Evolutionary conservation across 2,329 filamentous ascomycete genomes (phyloP), one percentile per base, ranked within the genome.

Genomic region (Trichophyton equinum): DNA sequence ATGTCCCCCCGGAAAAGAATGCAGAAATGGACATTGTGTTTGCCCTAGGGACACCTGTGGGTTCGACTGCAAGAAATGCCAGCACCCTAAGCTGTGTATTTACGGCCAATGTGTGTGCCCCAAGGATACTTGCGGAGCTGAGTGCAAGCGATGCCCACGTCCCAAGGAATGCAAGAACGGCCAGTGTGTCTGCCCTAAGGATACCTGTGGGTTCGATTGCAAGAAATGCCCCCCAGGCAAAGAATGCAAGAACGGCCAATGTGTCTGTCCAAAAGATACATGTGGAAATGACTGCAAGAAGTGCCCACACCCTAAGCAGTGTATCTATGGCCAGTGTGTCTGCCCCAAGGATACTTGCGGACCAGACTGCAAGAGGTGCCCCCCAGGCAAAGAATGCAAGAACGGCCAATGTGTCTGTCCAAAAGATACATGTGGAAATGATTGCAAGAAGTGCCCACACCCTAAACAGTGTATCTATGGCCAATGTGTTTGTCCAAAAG

Each of bases 211-310:
- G 6, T 15, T 15, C 6, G 40, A 18, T 44, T 44, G 40, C 40
- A 44, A 44, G 40, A 44, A 44, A 15, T 55, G 49, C 15, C n/a
- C n/a, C n/a, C n/a, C n/a, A n/a, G n/a, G n/a, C n/a, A n/a, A n/a
- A n/a, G n/a, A n/a, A n/a, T n/a, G n/a, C n/a, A n/a, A n/a, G n/a
- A n/a, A n/a, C n/a, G n/a, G 40, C 5, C 40, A 44, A 44, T 44
- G 40, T n/a, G 40, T 44, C 13, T 44, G 40, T 5, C 40, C 40
- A 1, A 55, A 36, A 8, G 49, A 36, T 18, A 55, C 49, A 1
- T 55, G 49, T 5, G 51, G 51, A 36, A n/a, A n/a, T n/a, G 51
- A 55, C 15, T 55, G 51, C 51, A 55, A 55, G 51, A 55, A 20
- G 13, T 55, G 49, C 3, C 25, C 25, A 27, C 11, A 15, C 4